Conservation (phyloP, 2,329 filamentous ascomycete genomes). For the Calonectria pseudoturangicola region DNA sequence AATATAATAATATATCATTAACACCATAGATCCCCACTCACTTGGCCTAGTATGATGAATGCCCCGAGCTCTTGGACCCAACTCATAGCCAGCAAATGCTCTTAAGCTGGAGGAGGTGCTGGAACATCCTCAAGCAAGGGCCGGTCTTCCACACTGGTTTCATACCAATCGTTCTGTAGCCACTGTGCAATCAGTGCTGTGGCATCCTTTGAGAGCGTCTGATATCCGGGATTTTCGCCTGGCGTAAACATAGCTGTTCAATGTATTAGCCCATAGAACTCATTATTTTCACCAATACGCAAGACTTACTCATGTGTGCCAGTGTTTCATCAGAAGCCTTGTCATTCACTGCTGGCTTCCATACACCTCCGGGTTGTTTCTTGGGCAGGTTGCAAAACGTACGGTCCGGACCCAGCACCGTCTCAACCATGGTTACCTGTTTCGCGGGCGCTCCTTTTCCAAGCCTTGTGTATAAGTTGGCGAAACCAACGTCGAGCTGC, state of each 20-base stretch:
- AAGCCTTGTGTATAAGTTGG: constrained; percentile 90
- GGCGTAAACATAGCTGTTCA: constrained; percentile 81
- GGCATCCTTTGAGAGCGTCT: constrained; percentile 78
- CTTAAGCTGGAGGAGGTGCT: constrained; percentile 1
- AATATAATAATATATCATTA: constrained; percentile 35
- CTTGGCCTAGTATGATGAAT: not conserved
- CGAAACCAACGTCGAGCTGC: constrained; percentile 84
- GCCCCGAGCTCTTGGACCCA: not conserved
- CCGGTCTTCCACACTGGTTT: constrained; percentile 67
- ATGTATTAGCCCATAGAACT: constrained; percentile 37
- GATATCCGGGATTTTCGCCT: constrained; percentile 83
- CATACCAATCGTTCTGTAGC: constrained; percentile 80
- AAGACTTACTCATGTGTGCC: constrained; percentile 82
- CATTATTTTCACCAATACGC: not conserved
- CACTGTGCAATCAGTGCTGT: constrained; percentile 79
- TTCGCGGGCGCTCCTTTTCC: constrained; percentile 79
- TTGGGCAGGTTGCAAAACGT: constrained; percentile 92
- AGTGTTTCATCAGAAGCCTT: constrained; percentile 84
- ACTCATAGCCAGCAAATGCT: not conserved
- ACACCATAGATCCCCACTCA: not conserved
- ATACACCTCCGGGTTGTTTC: constrained; percentile 72
- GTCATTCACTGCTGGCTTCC: constrained; percentile 86
- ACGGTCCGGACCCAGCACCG: constrained; percentile 80
- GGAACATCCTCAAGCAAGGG: constrained; percentile 48
- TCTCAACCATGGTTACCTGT: constrained; percentile 71